Conservation (phyloP, 768 basidiomycete species). For the Cyathus striatus region DNA sequence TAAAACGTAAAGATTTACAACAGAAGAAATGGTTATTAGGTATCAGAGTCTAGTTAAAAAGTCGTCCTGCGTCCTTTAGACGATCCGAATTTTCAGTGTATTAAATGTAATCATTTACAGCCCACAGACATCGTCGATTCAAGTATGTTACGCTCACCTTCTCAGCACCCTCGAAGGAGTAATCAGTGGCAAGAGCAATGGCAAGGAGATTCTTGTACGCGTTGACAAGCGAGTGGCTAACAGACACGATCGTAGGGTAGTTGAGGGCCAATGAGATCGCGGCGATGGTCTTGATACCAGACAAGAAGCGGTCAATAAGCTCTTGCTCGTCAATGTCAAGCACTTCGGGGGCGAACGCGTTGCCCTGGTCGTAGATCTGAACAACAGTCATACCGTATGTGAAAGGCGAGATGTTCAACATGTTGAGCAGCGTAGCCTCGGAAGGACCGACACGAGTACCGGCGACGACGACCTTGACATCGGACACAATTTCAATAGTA, state of each 20-base stretch:
- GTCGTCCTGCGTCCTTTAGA: constrained; percentile 37
- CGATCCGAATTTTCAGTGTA: constrained; percentile 89
- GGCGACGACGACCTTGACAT: constrained; percentile 90
- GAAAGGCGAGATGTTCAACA: constrained; percentile 99
- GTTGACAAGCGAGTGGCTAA: constrained; percentile 94
- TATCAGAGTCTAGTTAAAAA: constrained; percentile 23
- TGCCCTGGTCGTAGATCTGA: constrained; percentile 94
- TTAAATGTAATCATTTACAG: constrained; percentile 28
- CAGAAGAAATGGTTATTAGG: constrained; percentile 1
- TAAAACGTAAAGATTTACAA: constrained; percentile 8
- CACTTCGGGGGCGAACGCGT: constrained; percentile 83
- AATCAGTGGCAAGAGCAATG: constrained; percentile 84
- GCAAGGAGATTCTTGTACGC: constrained; percentile 98
- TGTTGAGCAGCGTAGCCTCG: constrained; percentile 98
- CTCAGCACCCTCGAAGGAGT: constrained; percentile 89
- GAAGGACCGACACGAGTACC: constrained; percentile 94
- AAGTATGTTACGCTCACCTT: no score
- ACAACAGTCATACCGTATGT: constrained; percentile 99
- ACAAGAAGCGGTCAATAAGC: constrained; percentile 87
- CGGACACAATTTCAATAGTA: constrained; percentile 98
- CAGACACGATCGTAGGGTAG: constrained; percentile 94
- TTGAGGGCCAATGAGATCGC: constrained; percentile 92
- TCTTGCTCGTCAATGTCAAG: constrained; percentile 92
- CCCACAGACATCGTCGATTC: no score
- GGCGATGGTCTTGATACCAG: constrained; percentile 93